Conservation (phyloP, 2,329 filamentous ascomycete species). For the Chrysoporthe deuterocubensis region DNA sequence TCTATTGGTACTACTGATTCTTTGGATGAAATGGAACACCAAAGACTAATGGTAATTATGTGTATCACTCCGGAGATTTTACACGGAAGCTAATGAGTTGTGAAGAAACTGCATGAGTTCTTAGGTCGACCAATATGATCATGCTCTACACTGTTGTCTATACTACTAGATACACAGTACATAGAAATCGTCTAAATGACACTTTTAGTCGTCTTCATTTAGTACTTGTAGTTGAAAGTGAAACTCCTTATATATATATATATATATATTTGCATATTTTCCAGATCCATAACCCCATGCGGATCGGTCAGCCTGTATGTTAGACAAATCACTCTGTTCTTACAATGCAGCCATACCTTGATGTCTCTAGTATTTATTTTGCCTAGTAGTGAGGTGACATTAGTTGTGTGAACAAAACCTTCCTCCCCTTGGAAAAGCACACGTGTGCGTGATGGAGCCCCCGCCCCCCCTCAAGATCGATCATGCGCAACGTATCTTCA, state of each 20-base stretch:
- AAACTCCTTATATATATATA: too few species aligned
- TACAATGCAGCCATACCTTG: too few species aligned
- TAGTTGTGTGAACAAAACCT: too few species aligned
- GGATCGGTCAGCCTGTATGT: rapidly evolving
- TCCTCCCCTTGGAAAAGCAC: too few species aligned
- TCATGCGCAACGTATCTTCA: not conserved
- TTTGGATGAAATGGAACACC: not conserved
- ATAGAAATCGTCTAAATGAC: not conserved
- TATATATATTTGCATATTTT: too few species aligned
- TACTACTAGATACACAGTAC: not conserved
- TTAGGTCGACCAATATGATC: not conserved
- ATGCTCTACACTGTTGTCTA: not conserved
- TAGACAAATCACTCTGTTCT: too few species aligned
- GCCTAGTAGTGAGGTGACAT: too few species aligned
- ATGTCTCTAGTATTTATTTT: too few species aligned
- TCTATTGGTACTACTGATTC: not conserved
- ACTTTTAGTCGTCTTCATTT: not conserved
- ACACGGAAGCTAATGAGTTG: not conserved
- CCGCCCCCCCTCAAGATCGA: not conserved
- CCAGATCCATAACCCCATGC: rapidly evolving
- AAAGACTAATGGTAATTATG: not conserved
- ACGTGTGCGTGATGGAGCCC: rapidly evolving
- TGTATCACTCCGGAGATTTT: not conserved
- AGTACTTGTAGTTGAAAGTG: not conserved
- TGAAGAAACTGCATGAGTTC: not conserved